Percentiles rank a stretch among this genome's conserved stretches.
These are phyloP conservation scores for Lachnellula hyalina DNA, from an alignment of 2,329 filamentous ascomycete genomes.

Conservation along the genomic window DNA sequence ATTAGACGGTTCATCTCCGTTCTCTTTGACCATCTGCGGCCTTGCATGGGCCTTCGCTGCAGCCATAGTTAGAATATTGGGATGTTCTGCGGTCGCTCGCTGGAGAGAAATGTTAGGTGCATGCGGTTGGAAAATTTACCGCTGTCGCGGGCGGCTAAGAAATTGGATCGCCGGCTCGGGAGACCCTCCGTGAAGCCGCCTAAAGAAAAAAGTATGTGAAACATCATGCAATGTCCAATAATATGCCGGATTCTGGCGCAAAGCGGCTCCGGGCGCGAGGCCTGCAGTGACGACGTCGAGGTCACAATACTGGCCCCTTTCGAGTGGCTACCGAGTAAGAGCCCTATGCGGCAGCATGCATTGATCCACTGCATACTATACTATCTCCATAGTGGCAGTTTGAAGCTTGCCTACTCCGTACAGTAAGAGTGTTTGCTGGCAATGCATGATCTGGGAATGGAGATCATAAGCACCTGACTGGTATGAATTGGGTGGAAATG, in stretches of 20 bases:
- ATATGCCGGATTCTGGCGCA: neutral
- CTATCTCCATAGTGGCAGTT: neutral
- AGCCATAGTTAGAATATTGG: slow-evolving; percentile 7
- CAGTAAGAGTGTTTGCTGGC: neutral
- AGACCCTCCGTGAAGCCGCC: neutral
- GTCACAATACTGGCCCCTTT: neutral
- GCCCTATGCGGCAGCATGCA: neutral
- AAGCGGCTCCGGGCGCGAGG: neutral
- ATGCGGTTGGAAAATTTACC: neutral
- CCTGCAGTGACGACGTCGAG: neutral
- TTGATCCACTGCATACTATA: neutral
- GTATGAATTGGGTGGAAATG: neutral
- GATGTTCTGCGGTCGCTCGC: neutral
- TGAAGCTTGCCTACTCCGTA: neutral
- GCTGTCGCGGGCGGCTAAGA: neutral
- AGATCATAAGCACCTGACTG: neutral
- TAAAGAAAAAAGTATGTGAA: neutral
- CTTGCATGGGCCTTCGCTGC: slow-evolving; percentile 8
- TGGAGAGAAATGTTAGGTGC: neutral
- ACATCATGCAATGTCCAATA: neutral
- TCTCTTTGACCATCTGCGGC: slow-evolving; percentile 3
- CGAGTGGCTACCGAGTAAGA: neutral
- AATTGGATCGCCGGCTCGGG: neutral
- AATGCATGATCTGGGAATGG: neutral
- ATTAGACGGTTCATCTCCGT: slow-evolving; percentile 9